Evolutionary conservation across 306 rosid species (phyloP).

Genomic region (Cucurbita ficifolia): DNA sequence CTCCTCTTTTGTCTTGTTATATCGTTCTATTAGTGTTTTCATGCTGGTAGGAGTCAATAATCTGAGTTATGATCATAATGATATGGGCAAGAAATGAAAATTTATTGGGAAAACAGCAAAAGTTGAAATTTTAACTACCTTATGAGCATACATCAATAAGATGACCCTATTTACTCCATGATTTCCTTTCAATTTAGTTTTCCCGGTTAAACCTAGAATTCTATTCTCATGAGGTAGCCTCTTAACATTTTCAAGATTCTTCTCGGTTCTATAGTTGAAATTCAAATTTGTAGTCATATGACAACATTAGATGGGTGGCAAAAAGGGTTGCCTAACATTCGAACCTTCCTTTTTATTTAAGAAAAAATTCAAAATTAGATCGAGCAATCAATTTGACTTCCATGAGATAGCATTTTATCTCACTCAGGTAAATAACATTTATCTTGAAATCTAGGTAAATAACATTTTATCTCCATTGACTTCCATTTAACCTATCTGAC

Average conservation of each 20-base stretch:
- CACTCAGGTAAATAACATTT: neutral
- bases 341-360: neutral
- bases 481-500: neutral
- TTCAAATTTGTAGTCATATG: neutral
- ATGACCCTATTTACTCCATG: neutral
- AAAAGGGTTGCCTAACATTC: neutral
- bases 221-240: neutral
- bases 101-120: neutral
- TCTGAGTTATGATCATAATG: neutral
- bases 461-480: neutral
- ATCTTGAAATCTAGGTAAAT: neutral
- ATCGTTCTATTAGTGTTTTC: conserved; percentile 65
- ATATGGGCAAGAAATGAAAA: neutral
- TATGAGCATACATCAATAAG: neutral
- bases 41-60: conserved; percentile 32
- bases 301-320: neutral
- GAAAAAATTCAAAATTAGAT: neutral
- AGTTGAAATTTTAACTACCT: neutral
- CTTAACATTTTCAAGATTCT: neutral
- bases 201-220: neutral
- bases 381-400: no score
- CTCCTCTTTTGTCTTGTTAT: conserved; percentile 66
- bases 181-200: neutral
- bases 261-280: neutral
- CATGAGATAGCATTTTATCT: neutral